A percentile compares a stretch with the other conserved stretches of the same genome.
These are phyloP conservation scores for Triadica sebifera DNA, from an alignment of 345 rosid species.

Conservation along the genomic window DNA sequence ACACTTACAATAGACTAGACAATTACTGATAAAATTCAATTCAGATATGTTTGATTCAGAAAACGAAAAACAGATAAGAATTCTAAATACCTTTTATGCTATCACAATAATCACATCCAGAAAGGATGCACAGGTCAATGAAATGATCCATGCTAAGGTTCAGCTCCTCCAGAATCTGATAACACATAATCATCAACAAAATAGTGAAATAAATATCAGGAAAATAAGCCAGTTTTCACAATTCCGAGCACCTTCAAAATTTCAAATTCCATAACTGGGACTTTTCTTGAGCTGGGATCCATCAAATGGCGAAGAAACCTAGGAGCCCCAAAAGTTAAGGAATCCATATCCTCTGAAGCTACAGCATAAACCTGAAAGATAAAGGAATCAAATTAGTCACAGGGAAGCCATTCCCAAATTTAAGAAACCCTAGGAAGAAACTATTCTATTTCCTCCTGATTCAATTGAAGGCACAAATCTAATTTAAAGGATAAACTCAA, in stretches of 20 bases:
- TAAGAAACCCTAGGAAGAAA: background rate
- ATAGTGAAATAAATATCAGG: slow-evolving; percentile 12
- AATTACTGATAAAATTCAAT: slow-evolving; percentile 9
- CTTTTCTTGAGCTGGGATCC: slow-evolving; percentile 94
- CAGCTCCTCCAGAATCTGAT: slow-evolving; percentile 81
- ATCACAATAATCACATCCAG: slow-evolving; percentile 98
- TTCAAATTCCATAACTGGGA: slow-evolving; percentile 93
- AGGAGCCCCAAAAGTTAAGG: slow-evolving; percentile 93
- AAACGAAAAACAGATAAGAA: background rate
- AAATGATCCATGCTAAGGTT: slow-evolving; percentile 92
- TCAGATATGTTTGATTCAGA: background rate
- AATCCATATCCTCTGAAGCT: slow-evolving; percentile 99
- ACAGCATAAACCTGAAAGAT: slow-evolving; percentile 81
- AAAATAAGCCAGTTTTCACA: background rate
- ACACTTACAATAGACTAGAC: background rate
- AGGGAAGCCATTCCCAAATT: background rate
- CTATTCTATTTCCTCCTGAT: background rate
- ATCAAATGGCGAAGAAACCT: slow-evolving; percentile 94
- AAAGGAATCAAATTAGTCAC: background rate
- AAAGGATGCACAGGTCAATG: slow-evolving; percentile 89
- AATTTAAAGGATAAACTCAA: background rate
- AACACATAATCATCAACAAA: slow-evolving; percentile 18
- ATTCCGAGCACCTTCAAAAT: slow-evolving; percentile 55
- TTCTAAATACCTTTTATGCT: slow-evolving; percentile 67
- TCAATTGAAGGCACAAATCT: background rate